phyloP scores from a whole-genome alignment of 805 yeast species.

The Saccharomycopsis sp. region DNA sequence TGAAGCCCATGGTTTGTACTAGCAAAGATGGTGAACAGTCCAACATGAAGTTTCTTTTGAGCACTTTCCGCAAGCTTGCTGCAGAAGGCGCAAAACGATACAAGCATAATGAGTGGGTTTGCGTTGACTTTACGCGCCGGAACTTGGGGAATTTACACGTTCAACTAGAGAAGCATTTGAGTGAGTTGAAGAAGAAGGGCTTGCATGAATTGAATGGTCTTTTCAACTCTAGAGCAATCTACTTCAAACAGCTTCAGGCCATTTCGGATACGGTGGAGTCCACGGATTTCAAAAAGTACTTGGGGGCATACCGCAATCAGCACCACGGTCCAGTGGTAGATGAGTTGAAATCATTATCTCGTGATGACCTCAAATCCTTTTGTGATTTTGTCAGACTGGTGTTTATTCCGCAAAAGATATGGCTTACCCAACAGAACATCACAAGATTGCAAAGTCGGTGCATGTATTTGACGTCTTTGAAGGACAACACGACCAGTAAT shows the following conservation, averaged over 20 bases:
- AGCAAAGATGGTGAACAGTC: slow-evolving; percentile 4
- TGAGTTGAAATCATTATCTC: not conserved
- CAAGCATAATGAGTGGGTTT: not conserved
- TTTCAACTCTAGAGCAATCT: slow-evolving; percentile 73
- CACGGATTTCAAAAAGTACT: slow-evolving; percentile 30
- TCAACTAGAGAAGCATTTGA: not conserved
- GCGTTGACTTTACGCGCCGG: no score
- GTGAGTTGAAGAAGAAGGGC: slow-evolving; percentile 37
- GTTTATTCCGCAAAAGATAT: slow-evolving; percentile 19
- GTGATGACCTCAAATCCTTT: not conserved
- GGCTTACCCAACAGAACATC: slow-evolving; percentile 22
- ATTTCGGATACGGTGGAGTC: slow-evolving; percentile 74
- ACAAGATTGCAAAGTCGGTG: slow-evolving; percentile 32
- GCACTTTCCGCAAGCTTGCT: slow-evolving; percentile 3
- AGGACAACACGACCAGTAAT: slow-evolving; percentile 23
- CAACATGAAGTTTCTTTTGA: slow-evolving; percentile 8
- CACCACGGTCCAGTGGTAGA: not conserved
- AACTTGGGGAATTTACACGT: slow-evolving; percentile 26
- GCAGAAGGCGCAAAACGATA: not conserved
- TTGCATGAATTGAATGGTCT: slow-evolving; percentile 48
- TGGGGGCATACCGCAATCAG: not conserved
- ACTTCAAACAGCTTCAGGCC: slow-evolving; percentile 76
- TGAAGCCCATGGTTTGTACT: slow-evolving; percentile 13
- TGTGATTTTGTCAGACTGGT: slow-evolving; percentile 13
- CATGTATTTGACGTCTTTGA: slow-evolving; percentile 41